Evolutionary conservation across 352 stramenopile genomes (phyloP).

Genomic region (Phytophthora pistaciae): DNA sequence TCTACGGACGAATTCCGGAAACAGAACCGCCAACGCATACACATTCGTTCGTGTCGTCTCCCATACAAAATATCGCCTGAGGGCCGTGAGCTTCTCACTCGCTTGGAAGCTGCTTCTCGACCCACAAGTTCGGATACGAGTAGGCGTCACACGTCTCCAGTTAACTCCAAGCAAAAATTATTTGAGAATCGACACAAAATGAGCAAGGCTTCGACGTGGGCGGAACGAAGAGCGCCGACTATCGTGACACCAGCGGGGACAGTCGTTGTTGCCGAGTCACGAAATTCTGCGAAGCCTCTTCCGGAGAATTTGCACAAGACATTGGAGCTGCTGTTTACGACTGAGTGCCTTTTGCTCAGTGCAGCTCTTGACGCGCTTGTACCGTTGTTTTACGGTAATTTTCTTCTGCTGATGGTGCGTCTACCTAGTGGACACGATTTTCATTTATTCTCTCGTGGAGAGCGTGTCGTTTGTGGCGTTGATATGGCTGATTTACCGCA

Average conservation of each 20-base stretch:
- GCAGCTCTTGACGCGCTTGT: conserved; percentile 42
- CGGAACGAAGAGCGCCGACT: background rate
- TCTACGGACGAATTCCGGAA: background rate
- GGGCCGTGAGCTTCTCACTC: background rate
- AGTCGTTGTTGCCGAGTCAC: background rate
- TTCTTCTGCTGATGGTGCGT: conserved; percentile 9
- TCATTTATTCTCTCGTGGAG: background rate
- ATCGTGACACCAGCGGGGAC: background rate
- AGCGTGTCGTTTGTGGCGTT: background rate
- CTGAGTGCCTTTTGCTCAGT: conserved; percentile 37
- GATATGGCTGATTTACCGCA: background rate
- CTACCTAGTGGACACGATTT: conserved; percentile 15
- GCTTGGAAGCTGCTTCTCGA: background rate
- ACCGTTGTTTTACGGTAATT: conserved; percentile 32
- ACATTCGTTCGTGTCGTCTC: background rate
- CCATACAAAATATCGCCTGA: background rate
- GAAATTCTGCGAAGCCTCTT: background rate
- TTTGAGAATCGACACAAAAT: background rate
- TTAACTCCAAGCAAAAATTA: background rate
- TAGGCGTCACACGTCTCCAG: background rate
- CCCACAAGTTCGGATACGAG: background rate
- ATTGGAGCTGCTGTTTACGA: conserved; percentile 22
- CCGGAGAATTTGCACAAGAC: background rate
- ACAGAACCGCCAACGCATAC: background rate
- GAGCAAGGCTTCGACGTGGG: background rate